phyloP scores from a whole-genome alignment of 2,329 filamentous ascomycete species.

The Fusarium sp. region DNA sequence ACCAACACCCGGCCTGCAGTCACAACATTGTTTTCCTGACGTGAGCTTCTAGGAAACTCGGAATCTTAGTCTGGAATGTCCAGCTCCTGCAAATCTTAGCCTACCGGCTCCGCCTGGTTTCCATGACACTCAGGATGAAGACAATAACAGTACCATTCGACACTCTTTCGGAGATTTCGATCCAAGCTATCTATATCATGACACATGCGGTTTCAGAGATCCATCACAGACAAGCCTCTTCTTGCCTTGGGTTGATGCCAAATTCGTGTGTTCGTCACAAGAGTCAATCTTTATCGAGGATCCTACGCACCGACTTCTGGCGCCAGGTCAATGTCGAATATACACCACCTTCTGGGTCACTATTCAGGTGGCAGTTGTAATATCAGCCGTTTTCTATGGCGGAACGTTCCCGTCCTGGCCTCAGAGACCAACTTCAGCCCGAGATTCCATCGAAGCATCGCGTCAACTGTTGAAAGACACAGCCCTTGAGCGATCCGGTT shows the following conservation, averaged over 20 bases:
- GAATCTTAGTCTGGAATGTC: not conserved
- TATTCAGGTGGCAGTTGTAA: not conserved
- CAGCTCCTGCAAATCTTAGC: not conserved
- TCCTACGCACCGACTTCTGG: not conserved
- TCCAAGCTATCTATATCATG: not conserved
- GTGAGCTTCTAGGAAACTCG: not conserved
- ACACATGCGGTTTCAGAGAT: not conserved
- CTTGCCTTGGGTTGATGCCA: not conserved
- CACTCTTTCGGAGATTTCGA: not conserved
- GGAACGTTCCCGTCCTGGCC: not conserved
- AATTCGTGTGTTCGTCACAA: not conserved
- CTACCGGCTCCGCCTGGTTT: not conserved
- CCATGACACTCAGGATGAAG: not conserved
- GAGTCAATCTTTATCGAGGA: not conserved
- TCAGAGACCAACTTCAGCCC: not conserved
- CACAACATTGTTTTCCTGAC: not conserved
- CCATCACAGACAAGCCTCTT: not conserved
- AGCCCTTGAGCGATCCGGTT: not conserved
- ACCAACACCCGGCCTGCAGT: accelerated
- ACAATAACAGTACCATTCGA: not conserved
- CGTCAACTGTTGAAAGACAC: not conserved
- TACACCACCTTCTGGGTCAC: not conserved
- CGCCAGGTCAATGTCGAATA: not conserved
- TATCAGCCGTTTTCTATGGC: not conserved
- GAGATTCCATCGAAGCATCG: not conserved